Percentiles rank a stretch among this genome's conserved stretches.
These are phyloP conservation scores for Aspergillus saccharolyticus DNA, from an alignment of 495 filamentous ascomycete genomes.

Conservation along the genomic window DNA sequence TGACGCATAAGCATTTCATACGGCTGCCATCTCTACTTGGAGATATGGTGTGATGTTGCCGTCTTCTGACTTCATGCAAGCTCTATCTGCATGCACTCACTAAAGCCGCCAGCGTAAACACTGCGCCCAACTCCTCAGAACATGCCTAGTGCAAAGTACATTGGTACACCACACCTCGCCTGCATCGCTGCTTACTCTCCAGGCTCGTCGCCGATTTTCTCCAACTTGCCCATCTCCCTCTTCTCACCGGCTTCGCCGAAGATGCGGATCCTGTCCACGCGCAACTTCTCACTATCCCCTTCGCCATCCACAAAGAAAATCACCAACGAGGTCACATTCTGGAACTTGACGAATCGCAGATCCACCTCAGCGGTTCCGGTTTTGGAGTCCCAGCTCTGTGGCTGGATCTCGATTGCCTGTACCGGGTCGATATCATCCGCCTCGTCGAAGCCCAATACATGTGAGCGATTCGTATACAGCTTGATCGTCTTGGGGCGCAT, in stretches of 20 bases:
- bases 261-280: constrained; percentile 77
- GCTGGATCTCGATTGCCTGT: constrained; percentile 66
- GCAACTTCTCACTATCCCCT: constrained; percentile 76
- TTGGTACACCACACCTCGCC: neutral
- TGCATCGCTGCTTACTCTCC: constrained; percentile 45
- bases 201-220: constrained; percentile 83
- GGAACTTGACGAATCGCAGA: constrained; percentile 94
- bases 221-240: constrained; percentile 85
- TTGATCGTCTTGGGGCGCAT: constrained; percentile 82
- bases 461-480: constrained; percentile 78
- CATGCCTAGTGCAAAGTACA: neutral
- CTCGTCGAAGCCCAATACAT: constrained; percentile 92
- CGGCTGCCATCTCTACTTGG: too few relatives aligned
- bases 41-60: neutral
- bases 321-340: constrained; percentile 80
- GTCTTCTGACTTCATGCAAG: neutral
- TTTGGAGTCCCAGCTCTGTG: constrained; percentile 75
- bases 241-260: constrained; percentile 93
- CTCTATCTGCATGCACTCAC: neutral
- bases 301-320: constrained; percentile 89
- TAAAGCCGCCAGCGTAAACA: neutral
- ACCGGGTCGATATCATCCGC: constrained; percentile 77
- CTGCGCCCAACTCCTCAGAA: neutral
- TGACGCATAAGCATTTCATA: too few relatives aligned
- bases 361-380: constrained; percentile 80